Base-by-base conservation (phyloP, 257 asterid genomes). In the Solanum piurae region DNA sequence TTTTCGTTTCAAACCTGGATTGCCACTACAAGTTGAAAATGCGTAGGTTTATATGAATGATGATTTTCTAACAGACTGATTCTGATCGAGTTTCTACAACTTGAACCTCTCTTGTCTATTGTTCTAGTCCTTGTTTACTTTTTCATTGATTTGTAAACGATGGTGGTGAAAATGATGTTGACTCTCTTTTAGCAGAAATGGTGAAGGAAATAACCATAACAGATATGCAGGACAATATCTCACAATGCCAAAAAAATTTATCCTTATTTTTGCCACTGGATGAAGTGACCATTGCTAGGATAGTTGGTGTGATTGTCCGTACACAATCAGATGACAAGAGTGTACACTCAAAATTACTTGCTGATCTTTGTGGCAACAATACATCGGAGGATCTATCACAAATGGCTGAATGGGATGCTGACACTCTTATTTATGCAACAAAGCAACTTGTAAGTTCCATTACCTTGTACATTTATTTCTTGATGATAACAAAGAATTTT, bases 181-280 rank as follows among this genome's bases (percentile, higher is more conserved):
- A 42, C 49, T 92, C 93, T 89, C 89, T 95, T 89, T 92, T 97
- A 89, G 98, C 95, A 33, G 98, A 97, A 89, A 93, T 93, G 98
- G 98, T 93, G 94, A 95, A 93, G 91, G 98, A 94, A 93, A 93
- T 94, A 93, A 93, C 95, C 93, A 94, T 97, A 94, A 93, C 98
- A 84, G 98, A 93, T 77, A 92, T 95, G 96, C 92, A 93, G 88
- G 99, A 97, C 27, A 92, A 88, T 90, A 92, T 90, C 58, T 85
- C 95, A 77, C 98, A 92, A 71, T 97, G 99, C 98, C 94, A 93
- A 86, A 98, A 95, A 89, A 90, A 94, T 42, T 55, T 97, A 88
- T 94, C 98, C 62, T 93, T 94, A 55, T 94, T 92, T 90, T 91
- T 92, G 85, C 99, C 99, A 12, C 92, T 97, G 86, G 92, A 95